Evolutionary conservation across 2,329 filamentous ascomycete genomes (phyloP), one percentile per base, ranked within the genome.

Genomic region (Phyllosticta citriasiana): DNA sequence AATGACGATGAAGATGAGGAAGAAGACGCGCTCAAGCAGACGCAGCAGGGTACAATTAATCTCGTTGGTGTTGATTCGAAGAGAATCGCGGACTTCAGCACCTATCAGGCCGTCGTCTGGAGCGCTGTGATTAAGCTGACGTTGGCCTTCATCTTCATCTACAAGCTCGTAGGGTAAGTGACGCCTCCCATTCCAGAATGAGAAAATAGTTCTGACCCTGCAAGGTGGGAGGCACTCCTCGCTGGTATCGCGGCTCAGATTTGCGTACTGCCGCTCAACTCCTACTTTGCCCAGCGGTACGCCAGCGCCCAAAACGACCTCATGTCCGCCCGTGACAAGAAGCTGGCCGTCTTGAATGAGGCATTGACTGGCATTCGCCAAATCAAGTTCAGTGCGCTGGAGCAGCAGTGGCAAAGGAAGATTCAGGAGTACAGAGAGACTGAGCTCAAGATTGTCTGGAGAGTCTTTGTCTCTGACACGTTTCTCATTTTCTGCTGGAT

Each of bases 341-440:
- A 92, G 73, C 80, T 91, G 74, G 86, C 82, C 0, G 82, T 91
- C 14, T 81, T 94, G 30, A 88, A 88, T 1, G 89, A 94, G 71
- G 88, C 87, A 0, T 75, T 94, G 1, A 83, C 88, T 66, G 89
- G 89, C 7, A 92, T 93, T 65, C 83, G 88, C 1, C 89, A 94
- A 72, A 90, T 94, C 75, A 94, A 94, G 68, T 91, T 93, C 66
- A 88, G 88, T 0, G 89, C 89, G 0, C 74, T 91, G 1, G 89
- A 93, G 71, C 75, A 78, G 22, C 84, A 88, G 66, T 93, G 89
- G 89, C 84, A 91, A 70, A 78, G 80, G 16, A 88, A 86, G 63
- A 88, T 94, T 69, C 73, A 80, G 64, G 72, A 80, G 64, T 82
- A 86, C 7, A 80, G 89, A 67, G 81, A 85, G 53, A 82, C 80